phyloP scores from a whole-genome alignment of 2,329 filamentous ascomycete species.

The Arthroderma sp. region DNA sequence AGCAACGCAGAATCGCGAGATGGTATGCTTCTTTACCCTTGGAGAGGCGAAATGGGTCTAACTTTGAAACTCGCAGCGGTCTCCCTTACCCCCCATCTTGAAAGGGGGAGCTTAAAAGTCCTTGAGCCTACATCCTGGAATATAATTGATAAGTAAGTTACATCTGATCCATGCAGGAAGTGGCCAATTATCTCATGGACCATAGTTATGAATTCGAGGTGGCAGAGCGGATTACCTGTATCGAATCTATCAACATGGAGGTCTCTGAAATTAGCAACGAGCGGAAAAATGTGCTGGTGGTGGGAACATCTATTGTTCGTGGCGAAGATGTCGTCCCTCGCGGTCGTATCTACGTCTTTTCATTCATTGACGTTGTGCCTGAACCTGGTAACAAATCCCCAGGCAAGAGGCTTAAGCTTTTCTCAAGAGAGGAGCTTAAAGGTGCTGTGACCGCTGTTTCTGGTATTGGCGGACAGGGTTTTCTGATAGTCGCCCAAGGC shows the following conservation, averaged over 20 bases:
- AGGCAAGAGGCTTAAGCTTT: conserved; percentile 68
- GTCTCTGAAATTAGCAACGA: conserved; percentile 84
- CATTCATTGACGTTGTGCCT: conserved; percentile 82
- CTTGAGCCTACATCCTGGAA: conserved; percentile 65
- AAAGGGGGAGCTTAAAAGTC: conserved; percentile 62
- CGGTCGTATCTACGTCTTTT: conserved; percentile 78
- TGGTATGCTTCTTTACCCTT: conserved; percentile 31
- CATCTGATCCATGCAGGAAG: not conserved
- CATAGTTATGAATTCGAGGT: conserved; percentile 19
- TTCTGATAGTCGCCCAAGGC: conserved; percentile 80
- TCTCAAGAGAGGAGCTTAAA: conserved; percentile 82
- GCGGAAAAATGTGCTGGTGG: conserved; percentile 64
- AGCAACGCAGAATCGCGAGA: conserved; percentile 67
- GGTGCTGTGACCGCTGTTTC: conserved; percentile 81
- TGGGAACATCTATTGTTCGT: conserved; percentile 73
- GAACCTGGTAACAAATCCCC: conserved; percentile 77
- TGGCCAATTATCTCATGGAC: not conserved
- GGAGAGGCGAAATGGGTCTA: not conserved
- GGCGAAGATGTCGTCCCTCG: conserved; percentile 83
- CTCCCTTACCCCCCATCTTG: conserved; percentile 51
- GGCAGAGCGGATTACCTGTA: conserved; percentile 64
- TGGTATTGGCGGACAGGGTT: conserved; percentile 73
- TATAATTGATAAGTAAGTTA: conserved; percentile 53
- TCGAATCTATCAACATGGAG: conserved; percentile 75
- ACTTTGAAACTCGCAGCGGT: conserved; percentile 26